Evolutionary conservation across 2,329 filamentous ascomycete genomes (phyloP), one percentile per base, ranked within the genome.

Genomic region (Trichoderma gracile): DNA sequence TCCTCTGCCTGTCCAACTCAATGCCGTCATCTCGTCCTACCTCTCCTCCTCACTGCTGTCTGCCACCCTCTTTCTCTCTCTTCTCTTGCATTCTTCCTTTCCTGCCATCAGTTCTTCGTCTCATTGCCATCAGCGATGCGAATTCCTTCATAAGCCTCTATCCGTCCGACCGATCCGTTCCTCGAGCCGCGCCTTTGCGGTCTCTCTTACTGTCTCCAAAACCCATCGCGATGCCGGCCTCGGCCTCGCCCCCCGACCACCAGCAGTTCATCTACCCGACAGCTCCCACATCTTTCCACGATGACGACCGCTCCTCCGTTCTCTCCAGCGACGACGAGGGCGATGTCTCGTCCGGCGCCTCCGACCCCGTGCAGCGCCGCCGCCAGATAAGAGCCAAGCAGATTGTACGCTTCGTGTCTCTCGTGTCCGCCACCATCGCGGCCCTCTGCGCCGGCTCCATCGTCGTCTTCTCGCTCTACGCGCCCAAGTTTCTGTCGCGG

Each of bases 391-490:
- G 69, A 47, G 70, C 68, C 57, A 78, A 75, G 62, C 71, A 73
- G 40, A 61, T 72, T n/a, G 67, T 78, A 33, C 81, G 81, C 64
- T 68, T 76, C 68, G 63, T 84, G 52, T 82, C 86, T 63, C 86
- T 88, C 71, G 68, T 81, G 30, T 79, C 80, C 23, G 82, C 86
- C 30, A 81, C 87, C 33, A 67, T 86, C 17, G 81, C 82, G 17
- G 81, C 85, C 15, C 84, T 97, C 38, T 95, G 91, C 75, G 94
- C 93, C 33, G 95, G 94, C 67, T 96, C 92, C 72, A 92, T 98
- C 72, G 93, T 92, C 56, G 91, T 93, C 55, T 99, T 95, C 80
- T 97, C 93, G 42, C 86, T 99, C 38, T 99, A 98, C 75, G 95
- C 91, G 9, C 93, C 92, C 69, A 83, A 96, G 54, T 92, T 99